A percentile compares a stretch with the other conserved stretches of the same genome.
These are phyloP conservation scores for Podaxis sp. DNA, from an alignment of 768 basidiomycete genomes.

Conservation along the genomic window DNA sequence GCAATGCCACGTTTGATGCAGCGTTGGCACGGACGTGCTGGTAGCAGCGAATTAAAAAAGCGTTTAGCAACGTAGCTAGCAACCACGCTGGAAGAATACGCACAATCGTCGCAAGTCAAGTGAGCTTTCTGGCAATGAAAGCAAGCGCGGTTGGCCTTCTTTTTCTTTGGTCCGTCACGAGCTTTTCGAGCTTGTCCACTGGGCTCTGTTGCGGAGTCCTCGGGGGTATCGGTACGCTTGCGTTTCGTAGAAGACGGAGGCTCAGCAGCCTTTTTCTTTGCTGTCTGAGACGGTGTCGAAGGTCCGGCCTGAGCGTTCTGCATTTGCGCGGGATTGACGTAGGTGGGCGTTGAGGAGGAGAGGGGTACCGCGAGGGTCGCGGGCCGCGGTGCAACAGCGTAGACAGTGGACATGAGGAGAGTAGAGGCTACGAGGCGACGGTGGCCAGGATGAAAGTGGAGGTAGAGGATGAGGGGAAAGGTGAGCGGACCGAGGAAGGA, in stretches of 20 bases:
- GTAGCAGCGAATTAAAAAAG: conserved; percentile 18
- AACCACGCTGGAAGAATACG: conserved; percentile 29
- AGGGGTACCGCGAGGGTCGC: conserved; percentile 26
- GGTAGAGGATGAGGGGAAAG: conserved; percentile 22
- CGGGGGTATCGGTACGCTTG: conserved; percentile 60
- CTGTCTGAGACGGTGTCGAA: conserved; percentile 28
- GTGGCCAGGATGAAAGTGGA: conserved; percentile 19
- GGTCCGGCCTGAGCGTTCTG: conserved; percentile 44
- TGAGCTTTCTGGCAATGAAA: conserved; percentile 97
- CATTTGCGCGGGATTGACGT: conserved; percentile 43
- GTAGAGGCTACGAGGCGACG: conserved; percentile 17
- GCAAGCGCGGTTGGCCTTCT: conserved; percentile 92
- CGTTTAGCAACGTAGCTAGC: conserved; percentile 14
- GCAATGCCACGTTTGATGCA: conserved; percentile 94
- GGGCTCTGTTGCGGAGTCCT: conserved; percentile 51
- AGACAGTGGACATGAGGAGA: conserved; percentile 34
- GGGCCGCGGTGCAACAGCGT: conserved; percentile 36
- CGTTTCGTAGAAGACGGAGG: conserved; percentile 43
- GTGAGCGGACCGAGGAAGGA: conserved; percentile 29
- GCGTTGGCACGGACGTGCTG: conserved; percentile 94
- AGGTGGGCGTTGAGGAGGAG: conserved; percentile 25
- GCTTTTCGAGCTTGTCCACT: conserved; percentile 46
- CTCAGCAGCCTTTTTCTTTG: conserved; percentile 38
- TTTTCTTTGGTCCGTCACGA: conserved; percentile 85
- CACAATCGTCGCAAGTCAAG: conserved; percentile 97